Evolutionary conservation across 2,329 filamentous ascomycete species (phyloP).

Genomic region (Trichophyton rubrum): DNA sequence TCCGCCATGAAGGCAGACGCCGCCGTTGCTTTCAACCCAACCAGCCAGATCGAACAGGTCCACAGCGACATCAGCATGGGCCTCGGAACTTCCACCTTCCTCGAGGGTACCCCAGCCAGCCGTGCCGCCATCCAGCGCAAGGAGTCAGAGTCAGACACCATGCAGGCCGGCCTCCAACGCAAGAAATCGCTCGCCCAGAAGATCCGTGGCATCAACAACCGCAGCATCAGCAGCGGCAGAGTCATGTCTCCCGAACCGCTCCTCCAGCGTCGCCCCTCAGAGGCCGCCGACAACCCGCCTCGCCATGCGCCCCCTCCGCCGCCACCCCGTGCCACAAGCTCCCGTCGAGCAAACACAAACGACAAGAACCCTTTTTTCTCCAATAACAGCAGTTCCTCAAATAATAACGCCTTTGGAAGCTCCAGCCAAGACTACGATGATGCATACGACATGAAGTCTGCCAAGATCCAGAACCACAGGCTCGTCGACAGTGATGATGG

Average conservation of each 20-base stretch:
- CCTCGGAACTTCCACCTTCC: conserved; percentile 84
- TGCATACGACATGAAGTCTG: conserved; percentile 52
- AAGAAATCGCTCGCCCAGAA: conserved; percentile 94
- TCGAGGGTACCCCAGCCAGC: conserved; percentile 85
- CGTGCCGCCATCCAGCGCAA: conserved; percentile 63
- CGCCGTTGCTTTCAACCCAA: conserved; percentile 50
- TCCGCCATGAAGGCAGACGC: conserved; percentile 30
- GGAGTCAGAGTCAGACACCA: conserved; percentile 52
- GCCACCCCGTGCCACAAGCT: conserved; percentile 21
- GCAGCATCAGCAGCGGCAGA: conserved; percentile 48
- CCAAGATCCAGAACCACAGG: conserved; percentile 45
- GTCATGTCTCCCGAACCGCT: conserved; percentile 43
- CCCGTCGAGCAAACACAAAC: conserved; percentile 27
- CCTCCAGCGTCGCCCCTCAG: conserved; percentile 11
- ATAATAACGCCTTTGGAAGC: no score
- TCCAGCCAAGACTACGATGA: conserved; percentile 53
- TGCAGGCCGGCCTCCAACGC: conserved; percentile 57
- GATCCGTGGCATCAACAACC: conserved; percentile 68
- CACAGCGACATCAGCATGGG: conserved; percentile 67
- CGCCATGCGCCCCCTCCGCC: conserved; percentile 6
- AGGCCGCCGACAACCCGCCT: conserved; percentile 18
- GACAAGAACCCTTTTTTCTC: conserved; percentile 66
- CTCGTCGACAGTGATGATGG: conserved; percentile 31
- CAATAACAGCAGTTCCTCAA: not conserved
- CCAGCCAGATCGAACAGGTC: conserved; percentile 54